Base-by-base conservation (phyloP, 257 asterid species). In the Solanum piurae region DNA sequence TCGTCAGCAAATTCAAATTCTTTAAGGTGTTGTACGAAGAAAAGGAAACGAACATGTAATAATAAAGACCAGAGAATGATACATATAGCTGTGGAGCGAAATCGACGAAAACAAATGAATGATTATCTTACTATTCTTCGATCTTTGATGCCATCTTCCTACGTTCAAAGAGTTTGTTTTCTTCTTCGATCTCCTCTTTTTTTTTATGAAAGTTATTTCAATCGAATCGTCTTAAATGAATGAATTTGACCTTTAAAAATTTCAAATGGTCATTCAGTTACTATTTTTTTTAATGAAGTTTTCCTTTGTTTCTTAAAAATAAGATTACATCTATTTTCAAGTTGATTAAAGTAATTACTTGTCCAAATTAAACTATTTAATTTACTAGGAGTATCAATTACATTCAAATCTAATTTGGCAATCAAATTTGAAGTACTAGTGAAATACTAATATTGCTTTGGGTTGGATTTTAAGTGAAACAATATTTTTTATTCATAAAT, bases 131-230 rank as follows among this genome's bases (percentile, higher is more conserved):
- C 89, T 5, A 60, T 89, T 18, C 90, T 91, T 62, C 90, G 89
- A 68, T 87, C 91, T 20, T 44, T 91, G 88, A 90, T 91, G 89
- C 92, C 93, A 27, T 60, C 91, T 34, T 90, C 93, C 5, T 90
- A 91, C 42, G 93, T 89, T 73, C 92, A 89, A 89, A 89, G 91
- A 89, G 93, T 91, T 68, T 37, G 83, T 38, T 62, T 55, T 55
- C 64, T 55, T 55, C n/a, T 18, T 55, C 29, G 29, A 29, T 29
- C 64, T 18, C 11, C n/a, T 16, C 3, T 49, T 12, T 52, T 52
- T 5, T 4, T 49, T 14, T 6, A 0, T 29, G n/a, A 55, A 55
- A 55, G n/a, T 55, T 55, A 55, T 18, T 55, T 55, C n/a, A 55
- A 18, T 55, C n/a, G 4, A 49, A 55, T 52, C 10, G 2, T 52